A percentile compares a stretch with the other conserved stretches of the same genome.
phyloP scores from a whole-genome alignment of 495 filamentous ascomycete species.

The Aspergillus campestris region DNA sequence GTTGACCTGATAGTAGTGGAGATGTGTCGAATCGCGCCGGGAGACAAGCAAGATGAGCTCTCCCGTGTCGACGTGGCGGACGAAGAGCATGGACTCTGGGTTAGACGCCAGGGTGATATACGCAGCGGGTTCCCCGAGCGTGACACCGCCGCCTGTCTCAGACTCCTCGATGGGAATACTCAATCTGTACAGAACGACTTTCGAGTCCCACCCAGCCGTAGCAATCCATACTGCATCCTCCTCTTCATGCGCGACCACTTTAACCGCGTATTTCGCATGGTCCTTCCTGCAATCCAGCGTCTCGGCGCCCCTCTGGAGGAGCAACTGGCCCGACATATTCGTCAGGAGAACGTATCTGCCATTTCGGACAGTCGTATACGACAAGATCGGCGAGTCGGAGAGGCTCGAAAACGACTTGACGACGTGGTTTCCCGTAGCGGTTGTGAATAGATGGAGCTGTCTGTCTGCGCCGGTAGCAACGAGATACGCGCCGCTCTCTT shows the following conservation, averaged over 20 bases:
- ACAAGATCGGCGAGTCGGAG: constrained; percentile 55
- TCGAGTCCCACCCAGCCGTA: constrained; percentile 60
- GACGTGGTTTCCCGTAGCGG: constrained; percentile 14
- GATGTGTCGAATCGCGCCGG: constrained; percentile 51
- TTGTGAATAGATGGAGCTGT: constrained; percentile 39
- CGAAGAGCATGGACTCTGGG: constrained; percentile 54
- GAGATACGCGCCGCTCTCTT: constrained; percentile 18
- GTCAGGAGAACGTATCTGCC: constrained; percentile 37
- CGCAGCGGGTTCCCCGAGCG: constrained; percentile 36
- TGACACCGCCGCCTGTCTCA: constrained; percentile 1
- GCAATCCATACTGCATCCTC: constrained; percentile 37
- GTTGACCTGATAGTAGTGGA: constrained; percentile 50
- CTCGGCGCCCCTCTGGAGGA: constrained; percentile 31
- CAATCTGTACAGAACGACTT: constrained; percentile 44
- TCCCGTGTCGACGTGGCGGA: constrained; percentile 36
- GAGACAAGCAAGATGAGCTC: constrained; percentile 45
- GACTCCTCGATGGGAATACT: constrained; percentile 7
- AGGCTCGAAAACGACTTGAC: constrained; percentile 27
- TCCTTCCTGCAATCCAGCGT: constrained; percentile 44
- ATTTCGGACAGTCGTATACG: constrained; percentile 26
- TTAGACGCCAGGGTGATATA: constrained; percentile 45
- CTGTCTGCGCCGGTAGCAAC: constrained; percentile 47
- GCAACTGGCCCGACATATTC: constrained; percentile 57
- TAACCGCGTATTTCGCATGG: constrained; percentile 57
- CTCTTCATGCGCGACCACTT: constrained; percentile 36